phyloP scores from a whole-genome alignment of 1,139 yeast genomes.

The Yamadazyma pseudoaaseri region DNA sequence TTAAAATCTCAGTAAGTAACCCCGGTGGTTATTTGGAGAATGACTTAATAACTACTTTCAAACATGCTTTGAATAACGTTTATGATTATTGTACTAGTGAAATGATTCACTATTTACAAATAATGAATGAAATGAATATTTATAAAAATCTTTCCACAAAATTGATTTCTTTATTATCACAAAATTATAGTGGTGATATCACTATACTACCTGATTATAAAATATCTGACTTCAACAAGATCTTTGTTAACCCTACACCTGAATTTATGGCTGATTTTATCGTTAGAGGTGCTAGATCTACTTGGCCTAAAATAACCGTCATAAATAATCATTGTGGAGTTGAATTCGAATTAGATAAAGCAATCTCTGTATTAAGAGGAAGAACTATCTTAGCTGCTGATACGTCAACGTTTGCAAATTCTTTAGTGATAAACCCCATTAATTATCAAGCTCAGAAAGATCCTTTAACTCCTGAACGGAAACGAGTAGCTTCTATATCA shows the following conservation, averaged over 20 bases:
- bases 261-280: constrained; percentile 70
- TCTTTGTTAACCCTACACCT: constrained; percentile 78
- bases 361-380: constrained; percentile 67
- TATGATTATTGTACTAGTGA: constrained; percentile 69
- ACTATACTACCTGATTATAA: constrained; percentile 81
- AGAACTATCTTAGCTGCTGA: constrained; percentile 49
- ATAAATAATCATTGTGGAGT: constrained; percentile 87
- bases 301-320: constrained; percentile 88
- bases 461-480: constrained; percentile 13
- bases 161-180: constrained; percentile 72
- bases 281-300: constrained; percentile 82
- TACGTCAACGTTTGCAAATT: constrained; percentile 18
- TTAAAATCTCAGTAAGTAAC: constrained; percentile 64
- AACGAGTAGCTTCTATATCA: constrained; percentile 7
- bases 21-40: constrained; percentile 72
- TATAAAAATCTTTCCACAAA: constrained; percentile 72
- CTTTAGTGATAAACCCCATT: constrained; percentile 7
- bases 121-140: constrained; percentile 73
- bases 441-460: constrained; percentile 1
- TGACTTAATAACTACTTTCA: constrained; percentile 55
- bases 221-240: constrained; percentile 54
- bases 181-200: constrained; percentile 89
- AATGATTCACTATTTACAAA: constrained; percentile 70
- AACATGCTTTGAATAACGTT: constrained; percentile 51
- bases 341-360: constrained; percentile 82